phyloP scores from a whole-genome alignment of 2,329 filamentous ascomycete species.

The Clonostachys chloroleuca region DNA sequence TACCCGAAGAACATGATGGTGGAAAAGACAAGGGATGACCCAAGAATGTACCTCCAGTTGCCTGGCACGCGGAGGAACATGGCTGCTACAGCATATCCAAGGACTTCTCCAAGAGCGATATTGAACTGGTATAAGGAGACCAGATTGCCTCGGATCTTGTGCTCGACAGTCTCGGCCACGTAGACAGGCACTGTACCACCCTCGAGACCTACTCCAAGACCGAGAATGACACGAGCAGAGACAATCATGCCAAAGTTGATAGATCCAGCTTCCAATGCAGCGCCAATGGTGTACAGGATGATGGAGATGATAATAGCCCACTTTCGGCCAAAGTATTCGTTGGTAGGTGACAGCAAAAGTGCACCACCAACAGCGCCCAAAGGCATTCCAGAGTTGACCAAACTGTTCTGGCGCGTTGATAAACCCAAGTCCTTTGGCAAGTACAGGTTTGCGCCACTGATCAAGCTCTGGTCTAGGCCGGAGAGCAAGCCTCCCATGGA shows the following conservation, averaged over 20 bases:
- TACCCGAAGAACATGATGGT: conserved; percentile 29
- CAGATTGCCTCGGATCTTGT: conserved; percentile 63
- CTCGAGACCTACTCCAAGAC: conserved; percentile 67
- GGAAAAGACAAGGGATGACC: conserved; percentile 67
- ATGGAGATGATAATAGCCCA: conserved; percentile 67
- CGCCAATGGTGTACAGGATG: conserved; percentile 66
- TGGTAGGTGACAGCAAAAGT: conserved; percentile 59
- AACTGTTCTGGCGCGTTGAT: conserved; percentile 50
- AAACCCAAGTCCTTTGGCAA: conserved; percentile 56
- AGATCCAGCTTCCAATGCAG: conserved; percentile 61
- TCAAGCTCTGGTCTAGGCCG: neutral
- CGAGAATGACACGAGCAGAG: conserved; percentile 63
- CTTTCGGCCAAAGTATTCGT: conserved; percentile 63
- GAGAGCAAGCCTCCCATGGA: neutral
- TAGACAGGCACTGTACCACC: conserved; percentile 73
- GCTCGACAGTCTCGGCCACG: conserved; percentile 68
- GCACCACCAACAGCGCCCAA: conserved; percentile 69
- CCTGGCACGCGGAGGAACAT: conserved; percentile 67
- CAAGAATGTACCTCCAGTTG: conserved; percentile 72
- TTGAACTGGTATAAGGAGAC: conserved; percentile 74
- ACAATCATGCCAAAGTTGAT: conserved; percentile 65
- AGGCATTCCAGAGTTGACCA: conserved; percentile 69
- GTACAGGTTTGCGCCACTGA: conserved; percentile 39
- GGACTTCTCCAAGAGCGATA: conserved; percentile 69
- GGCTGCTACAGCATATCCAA: conserved; percentile 68